Evolutionary conservation across 2,329 filamentous ascomycete genomes (phyloP).

Genomic region (Trichophyton simii): DNA sequence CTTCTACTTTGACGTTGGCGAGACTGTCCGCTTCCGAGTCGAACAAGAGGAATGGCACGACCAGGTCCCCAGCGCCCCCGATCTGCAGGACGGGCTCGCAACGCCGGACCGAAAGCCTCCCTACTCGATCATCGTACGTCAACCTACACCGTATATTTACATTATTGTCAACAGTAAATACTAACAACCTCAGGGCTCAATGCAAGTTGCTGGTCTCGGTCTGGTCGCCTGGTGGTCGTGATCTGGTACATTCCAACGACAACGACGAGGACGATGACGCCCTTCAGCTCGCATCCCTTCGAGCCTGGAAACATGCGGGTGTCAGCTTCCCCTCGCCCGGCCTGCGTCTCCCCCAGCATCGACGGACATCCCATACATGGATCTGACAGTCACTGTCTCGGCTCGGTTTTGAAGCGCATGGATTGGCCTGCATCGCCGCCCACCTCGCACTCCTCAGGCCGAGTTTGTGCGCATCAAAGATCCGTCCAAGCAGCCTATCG

Average conservation of each 20-base stretch:
- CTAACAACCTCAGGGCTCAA: slow-evolving; percentile 29
- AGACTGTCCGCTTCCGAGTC: slow-evolving; percentile 75
- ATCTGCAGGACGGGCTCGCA: slow-evolving; percentile 47
- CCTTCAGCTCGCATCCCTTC: not conserved
- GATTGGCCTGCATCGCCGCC: not conserved
- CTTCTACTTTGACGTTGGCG: slow-evolving; percentile 80
- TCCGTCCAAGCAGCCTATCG: not conserved
- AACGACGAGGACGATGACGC: not conserved
- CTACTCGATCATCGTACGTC: slow-evolving; percentile 34
- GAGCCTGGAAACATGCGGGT: not conserved
- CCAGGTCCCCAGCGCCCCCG: slow-evolving; percentile 60
- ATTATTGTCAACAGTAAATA: not conserved
- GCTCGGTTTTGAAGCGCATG: not conserved
- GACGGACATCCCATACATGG: too few relatives aligned
- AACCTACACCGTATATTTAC: not conserved
- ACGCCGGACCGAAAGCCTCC: slow-evolving; percentile 47
- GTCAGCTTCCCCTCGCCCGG: not conserved
- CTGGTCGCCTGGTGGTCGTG: slow-evolving; percentile 36
- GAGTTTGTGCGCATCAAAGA: not conserved
- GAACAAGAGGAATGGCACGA: slow-evolving; percentile 86
- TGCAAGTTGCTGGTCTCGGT: slow-evolving; percentile 36
- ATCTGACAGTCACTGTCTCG: not conserved
- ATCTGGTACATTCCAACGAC: not conserved
- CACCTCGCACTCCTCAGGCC: not conserved
- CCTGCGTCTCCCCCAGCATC: not conserved